Base-by-base conservation (phyloP, 73 alveolate genomes). In the Tetrahymena elliotti region DNA sequence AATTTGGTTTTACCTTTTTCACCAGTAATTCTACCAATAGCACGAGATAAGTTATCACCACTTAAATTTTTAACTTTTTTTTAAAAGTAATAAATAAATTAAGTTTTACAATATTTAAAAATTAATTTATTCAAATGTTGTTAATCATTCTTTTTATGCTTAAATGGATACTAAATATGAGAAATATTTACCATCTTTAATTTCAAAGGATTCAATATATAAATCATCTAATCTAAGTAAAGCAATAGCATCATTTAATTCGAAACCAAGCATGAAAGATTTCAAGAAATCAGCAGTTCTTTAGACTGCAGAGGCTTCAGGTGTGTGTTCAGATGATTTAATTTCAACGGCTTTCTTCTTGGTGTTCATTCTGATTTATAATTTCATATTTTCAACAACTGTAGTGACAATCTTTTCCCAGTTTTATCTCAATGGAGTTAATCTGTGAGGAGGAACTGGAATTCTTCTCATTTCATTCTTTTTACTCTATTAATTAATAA, bases 11-110 rank as follows among this genome's bases (percentile, higher is more conserved):
- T 99, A 7, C 99, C 99, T 96, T 99, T 98, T 94, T 98, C 99
- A 84, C 99, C 99, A 40, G 99, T 99, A 39, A 99, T 98, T 24
- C 99, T 97, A 68, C 99, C 99, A 84, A 99, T 99, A 93, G 99
- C 98, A 96, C 99, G 97, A 7, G 99, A 98, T 53, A 99, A 97
- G 97, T 99, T 99, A 93, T 99, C 99, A 31, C 99, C 99, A 93
- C 98, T 99, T 92, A 99, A 96, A 92, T 99, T 98, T 95, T 99
- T 99, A 93, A 98, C 99, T 95, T 8, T 52, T 39, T 11, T 18
- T 37, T 13, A 37, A 16, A 39, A 37, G 27, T 1, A 37, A 20
- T 31, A 84, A 24, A 4, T 37, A 22, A 84, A 24, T n/a, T 3
- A 33, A 39, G 33, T 2, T 6, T 37, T 84, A 18, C 54, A 4